A percentile compares a stretch with the other conserved stretches of the same genome.
These are phyloP conservation scores for Neurospora sp. DNA, from an alignment of 495 filamentous ascomycete genomes.

Conservation along the genomic window DNA sequence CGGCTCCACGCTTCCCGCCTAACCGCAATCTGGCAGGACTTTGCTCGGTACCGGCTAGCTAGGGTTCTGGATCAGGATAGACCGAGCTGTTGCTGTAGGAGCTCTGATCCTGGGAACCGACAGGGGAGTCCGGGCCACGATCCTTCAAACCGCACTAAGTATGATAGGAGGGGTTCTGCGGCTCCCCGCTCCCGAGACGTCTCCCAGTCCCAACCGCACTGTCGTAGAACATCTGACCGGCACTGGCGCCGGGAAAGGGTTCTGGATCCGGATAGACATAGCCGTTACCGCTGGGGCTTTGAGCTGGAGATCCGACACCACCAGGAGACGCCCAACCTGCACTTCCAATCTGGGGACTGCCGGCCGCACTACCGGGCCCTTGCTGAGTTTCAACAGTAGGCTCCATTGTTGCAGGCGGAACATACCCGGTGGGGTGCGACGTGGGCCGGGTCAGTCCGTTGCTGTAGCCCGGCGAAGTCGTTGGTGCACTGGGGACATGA, in stretches of 20 bases:
- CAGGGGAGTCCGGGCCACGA: slow-evolving; percentile 31
- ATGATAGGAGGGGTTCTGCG: slow-evolving; percentile 45
- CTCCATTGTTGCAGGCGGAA: slow-evolving; percentile 77
- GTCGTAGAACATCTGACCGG: slow-evolving; percentile 56
- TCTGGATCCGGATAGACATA: slow-evolving; percentile 65
- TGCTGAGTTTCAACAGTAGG: slow-evolving; percentile 73
- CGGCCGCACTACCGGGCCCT: slow-evolving; percentile 49
- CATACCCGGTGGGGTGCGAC: slow-evolving; percentile 73
- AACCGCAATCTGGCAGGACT: not conserved
- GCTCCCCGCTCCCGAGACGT: slow-evolving; percentile 61
- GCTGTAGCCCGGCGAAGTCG: slow-evolving; percentile 54
- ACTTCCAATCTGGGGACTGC: slow-evolving; percentile 65
- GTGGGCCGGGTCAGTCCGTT: slow-evolving; percentile 42
- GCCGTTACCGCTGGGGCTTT: slow-evolving; percentile 42
- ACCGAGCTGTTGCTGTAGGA: not conserved
- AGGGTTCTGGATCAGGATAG: not conserved
- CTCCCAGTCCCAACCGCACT: slow-evolving; percentile 44
- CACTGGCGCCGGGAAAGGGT: slow-evolving; percentile 43
- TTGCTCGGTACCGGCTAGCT: not conserved
- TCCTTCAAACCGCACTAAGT: slow-evolving; percentile 20
- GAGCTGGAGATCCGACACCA: slow-evolving; percentile 55
- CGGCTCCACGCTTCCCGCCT: not conserved
- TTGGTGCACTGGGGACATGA: slow-evolving; percentile 56
- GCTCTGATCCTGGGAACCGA: slow-evolving; percentile 19
- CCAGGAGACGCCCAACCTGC: slow-evolving; percentile 67